Evolutionary conservation across 441 rosid genomes (phyloP), one percentile per base, ranked within the genome.

Genomic region (Populus hybrid): DNA sequence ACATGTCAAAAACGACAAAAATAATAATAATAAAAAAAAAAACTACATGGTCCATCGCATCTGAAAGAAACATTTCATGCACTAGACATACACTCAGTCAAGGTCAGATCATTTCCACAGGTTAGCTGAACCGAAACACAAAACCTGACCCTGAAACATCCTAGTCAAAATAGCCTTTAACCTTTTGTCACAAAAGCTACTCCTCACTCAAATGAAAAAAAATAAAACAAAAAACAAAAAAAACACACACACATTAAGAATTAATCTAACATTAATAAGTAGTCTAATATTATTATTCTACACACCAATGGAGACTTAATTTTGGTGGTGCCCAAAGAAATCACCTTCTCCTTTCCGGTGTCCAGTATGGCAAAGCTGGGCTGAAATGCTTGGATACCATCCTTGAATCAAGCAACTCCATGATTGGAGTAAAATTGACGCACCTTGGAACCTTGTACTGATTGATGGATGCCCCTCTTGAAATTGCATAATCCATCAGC

Each of bases 381-480:
- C 98, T 94, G 72, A 92, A 90, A 83, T 93, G 92, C n/a, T 82
- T 65, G 76, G 94, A 86, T 34, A 86, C 82, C 72, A 87, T 88
- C 81, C 98, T 89, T 21, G 95, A 93, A 84, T 93, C 94, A 9
- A 94, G 93, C 76, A 94, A 69, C 85, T 94, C 98, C 87, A 93
- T 82, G 32, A 93, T 93, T 46, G 99, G 98, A 18, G 91, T 91
- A 78, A 87, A 94, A 82, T 86, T 94, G 5, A 94, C 98, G 81
- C 98, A 94, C 81, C 98, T 85, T 12, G 98, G 97, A 64, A 90
- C 98, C 84, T 94, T 94, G 73, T 94, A 94, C 82, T 92, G 99
- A 79, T 94, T 94, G 32, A 94, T 94, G 5, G 99, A 94, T 0
- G 99, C 99, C 3, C 99, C 98, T 75, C 94, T 87, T 6, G 99